A percentile compares a stretch with the other conserved stretches of the same genome.
phyloP scores from a whole-genome alignment of 495 filamentous ascomycete species.

The Xylaria palmicola region DNA sequence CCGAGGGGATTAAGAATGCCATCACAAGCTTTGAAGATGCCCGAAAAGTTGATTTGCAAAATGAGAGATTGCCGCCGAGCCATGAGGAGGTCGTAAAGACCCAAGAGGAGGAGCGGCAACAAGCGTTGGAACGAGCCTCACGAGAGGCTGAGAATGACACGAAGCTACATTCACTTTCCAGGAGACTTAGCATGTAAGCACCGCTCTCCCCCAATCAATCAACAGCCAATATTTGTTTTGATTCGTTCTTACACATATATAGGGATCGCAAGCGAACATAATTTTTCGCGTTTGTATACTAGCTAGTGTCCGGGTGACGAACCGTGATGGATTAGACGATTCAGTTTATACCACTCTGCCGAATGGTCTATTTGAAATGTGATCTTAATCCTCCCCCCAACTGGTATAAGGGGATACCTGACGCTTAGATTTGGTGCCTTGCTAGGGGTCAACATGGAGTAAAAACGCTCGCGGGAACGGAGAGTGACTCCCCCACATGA shows the following conservation, averaged over 20 bases:
- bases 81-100: constrained; percentile 86
- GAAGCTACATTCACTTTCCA: constrained; percentile 76
- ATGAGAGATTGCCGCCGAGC: constrained; percentile 87
- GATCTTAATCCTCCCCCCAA: neutral
- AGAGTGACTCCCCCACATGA: constrained; percentile 10
- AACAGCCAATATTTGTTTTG: too few species aligned
- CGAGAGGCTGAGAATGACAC: constrained; percentile 90
- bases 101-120: constrained; percentile 71
- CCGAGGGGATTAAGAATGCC: constrained; percentile 98
- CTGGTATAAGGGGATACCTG: constrained; percentile 1
- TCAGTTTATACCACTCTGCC: constrained; percentile 12
- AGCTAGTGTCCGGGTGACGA: constrained; percentile 17
- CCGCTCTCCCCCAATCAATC: neutral
- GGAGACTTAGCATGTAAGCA: constrained; percentile 94
- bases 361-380: constrained; percentile 7
- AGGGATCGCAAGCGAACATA: constrained; percentile 32
- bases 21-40: constrained; percentile 97
- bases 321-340: constrained; percentile 14
- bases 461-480: constrained; percentile 10
- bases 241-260: neutral
- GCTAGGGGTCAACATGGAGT: constrained; percentile 9
- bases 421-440: constrained; percentile 1
- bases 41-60: constrained; percentile 95
- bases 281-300: constrained; percentile 14
- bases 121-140: constrained; percentile 79